These are phyloP conservation scores for Russula ochroleuca DNA, from an alignment of 768 basidiomycete genomes.

Conservation along the genomic window DNA sequence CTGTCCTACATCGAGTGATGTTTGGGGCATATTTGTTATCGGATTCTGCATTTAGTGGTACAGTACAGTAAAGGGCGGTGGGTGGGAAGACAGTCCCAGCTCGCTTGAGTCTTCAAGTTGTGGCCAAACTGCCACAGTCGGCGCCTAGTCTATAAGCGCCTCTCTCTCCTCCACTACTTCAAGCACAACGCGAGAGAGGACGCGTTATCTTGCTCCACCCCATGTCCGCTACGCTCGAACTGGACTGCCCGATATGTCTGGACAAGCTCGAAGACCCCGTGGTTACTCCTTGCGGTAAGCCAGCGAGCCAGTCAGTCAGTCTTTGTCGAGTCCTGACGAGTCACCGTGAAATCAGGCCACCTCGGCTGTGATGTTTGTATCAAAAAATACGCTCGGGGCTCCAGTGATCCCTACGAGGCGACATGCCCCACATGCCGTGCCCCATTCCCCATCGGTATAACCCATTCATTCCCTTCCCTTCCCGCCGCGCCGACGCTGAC, in stretches of 20 bases:
- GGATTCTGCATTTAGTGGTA: too few relatives aligned
- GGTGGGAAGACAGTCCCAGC: too few relatives aligned
- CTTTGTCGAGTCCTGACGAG: background rate
- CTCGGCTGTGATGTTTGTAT: conserved; percentile 21
- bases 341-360: conserved; percentile 12
- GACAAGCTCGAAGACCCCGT: conserved; percentile 22
- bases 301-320: too few relatives aligned
- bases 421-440: conserved; percentile 25
- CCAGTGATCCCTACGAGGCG: conserved; percentile 10
- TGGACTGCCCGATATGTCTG: conserved; percentile 24
- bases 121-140: too few relatives aligned
- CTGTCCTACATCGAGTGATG: too few relatives aligned
- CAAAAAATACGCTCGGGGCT: conserved; percentile 10
- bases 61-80: too few relatives aligned
- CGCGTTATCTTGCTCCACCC: background rate
- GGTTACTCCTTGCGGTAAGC: conserved; percentile 25
- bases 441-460: conserved; percentile 22
- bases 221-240: background rate
- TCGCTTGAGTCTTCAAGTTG: too few relatives aligned
- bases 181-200: background rate
- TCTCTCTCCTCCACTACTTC: background rate
- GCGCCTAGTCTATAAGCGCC: too few relatives aligned
- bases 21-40: too few relatives aligned
- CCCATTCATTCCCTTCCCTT: background rate
- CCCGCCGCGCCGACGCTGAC: background rate